Evolutionary conservation across 192 early-diverging fungal species (phyloP).

Genomic region (Rhizophagus prolifer): DNA sequence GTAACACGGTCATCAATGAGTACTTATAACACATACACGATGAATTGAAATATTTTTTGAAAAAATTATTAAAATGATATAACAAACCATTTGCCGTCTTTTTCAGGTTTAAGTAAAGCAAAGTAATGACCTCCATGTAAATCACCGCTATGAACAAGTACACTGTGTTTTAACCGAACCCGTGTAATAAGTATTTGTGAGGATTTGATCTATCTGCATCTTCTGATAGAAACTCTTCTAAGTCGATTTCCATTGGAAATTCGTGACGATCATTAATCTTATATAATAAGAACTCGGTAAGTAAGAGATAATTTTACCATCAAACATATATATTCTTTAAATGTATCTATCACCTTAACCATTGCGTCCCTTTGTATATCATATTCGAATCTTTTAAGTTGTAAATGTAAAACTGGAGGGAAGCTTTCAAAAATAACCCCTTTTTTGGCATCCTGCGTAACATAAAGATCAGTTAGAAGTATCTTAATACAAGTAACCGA

Average conservation of each 20-base stretch:
- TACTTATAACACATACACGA: too few species aligned
- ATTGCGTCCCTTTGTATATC: conserved; percentile 86
- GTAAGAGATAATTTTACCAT: neutral
- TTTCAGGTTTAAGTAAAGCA: conserved; percentile 81
- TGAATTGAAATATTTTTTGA: too few species aligned
- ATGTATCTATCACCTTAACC: conserved; percentile 67
- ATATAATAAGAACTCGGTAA: neutral
- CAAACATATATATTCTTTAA: neutral
- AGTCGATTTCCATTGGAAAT: conserved; percentile 84
- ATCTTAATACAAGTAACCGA: neutral
- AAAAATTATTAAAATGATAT: neutral
- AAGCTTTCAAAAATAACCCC: conserved; percentile 92
- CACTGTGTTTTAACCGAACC: conserved; percentile 63
- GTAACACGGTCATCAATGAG: conserved; percentile 82
- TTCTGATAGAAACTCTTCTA: conserved; percentile 76
- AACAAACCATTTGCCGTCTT: conserved; percentile 71
- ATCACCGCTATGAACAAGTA: conserved; percentile 95
- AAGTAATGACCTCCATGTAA: conserved; percentile 93
- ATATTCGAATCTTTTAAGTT: conserved; percentile 98
- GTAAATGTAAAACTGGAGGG: conserved; percentile 94
- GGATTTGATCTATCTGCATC: conserved; percentile 61
- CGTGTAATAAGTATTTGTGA: conserved; percentile 85
- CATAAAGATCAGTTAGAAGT: neutral
- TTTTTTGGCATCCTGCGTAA: conserved; percentile 79
- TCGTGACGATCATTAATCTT: conserved; percentile 94